These are phyloP conservation scores for Picea mariana DNA, from an alignment of 83 land plant species.

Conservation along the genomic window DNA sequence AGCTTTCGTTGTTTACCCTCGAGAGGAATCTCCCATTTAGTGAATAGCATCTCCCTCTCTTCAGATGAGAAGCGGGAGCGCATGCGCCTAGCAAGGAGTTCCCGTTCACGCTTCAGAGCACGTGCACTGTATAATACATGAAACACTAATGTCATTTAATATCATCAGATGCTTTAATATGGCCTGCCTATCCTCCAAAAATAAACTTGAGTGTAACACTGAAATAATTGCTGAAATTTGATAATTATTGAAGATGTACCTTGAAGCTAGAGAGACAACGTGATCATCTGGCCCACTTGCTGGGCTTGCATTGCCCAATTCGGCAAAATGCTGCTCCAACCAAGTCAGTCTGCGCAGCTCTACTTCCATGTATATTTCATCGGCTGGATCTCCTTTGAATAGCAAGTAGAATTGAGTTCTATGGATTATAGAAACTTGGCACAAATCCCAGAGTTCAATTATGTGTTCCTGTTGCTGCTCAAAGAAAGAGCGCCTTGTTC, in stretches of 20 bases:
- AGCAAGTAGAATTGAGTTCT: conserved; percentile 90
- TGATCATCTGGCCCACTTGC: conserved; percentile 54
- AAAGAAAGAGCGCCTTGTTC: conserved; percentile 56
- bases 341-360: conserved; percentile 91
- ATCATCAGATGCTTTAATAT: background rate
- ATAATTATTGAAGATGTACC: conserved; percentile 30
- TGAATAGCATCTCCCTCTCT: conserved; percentile 72
- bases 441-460: conserved; percentile 88
- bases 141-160: background rate
- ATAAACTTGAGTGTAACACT: background rate
- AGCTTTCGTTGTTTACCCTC: conserved; percentile 90
- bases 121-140: conserved; percentile 39
- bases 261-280: conserved; percentile 50
- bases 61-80: conserved; percentile 61
- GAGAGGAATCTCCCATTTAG: conserved; percentile 80
- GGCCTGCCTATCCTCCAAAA: conserved; percentile 14
- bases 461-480: conserved; percentile 81
- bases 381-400: conserved; percentile 91
- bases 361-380: conserved; percentile 96
- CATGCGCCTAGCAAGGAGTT: conserved; percentile 84
- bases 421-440: conserved; percentile 92
- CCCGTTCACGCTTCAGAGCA: conserved; percentile 84
- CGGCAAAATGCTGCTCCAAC: conserved; percentile 79
- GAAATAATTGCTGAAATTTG: background rate
- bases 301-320: conserved; percentile 52